Evolutionary conservation across 148 eudicot species (phyloP), one percentile per base, ranked within the genome.

Genomic region (Rhododendron molle): DNA sequence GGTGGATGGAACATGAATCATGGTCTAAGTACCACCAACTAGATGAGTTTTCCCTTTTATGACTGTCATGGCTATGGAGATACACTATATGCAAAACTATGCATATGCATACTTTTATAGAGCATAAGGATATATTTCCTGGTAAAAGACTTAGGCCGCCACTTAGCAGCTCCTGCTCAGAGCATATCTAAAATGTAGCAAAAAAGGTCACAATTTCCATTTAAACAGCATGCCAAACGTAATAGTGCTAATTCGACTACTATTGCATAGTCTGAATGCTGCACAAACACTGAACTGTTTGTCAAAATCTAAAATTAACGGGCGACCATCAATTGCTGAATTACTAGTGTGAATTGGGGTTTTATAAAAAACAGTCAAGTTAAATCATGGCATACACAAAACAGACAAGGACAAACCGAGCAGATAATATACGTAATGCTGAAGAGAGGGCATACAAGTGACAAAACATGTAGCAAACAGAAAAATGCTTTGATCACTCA

Each of bases 401-500:
- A 26, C 81, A 78, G 32, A 78, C 5, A 2, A 78, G n/a, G 65
- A 52, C 20, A 28, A 49, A 80, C 30, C 13, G 4, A 50, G 43
- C 21, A 9, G 40, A 80, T 16, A 15, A 54, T 81, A n/a, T 5
- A 14, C 9, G 32, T 23, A 47, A 11, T 62, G 50, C 28, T 18
- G 18, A n/a, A 60, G 67, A n/a, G 43, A 58, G 83, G 11, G 10
- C 10, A 23, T 60, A 6, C 26, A 60, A 81, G 74, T 58, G 49
- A 81, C 15, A 81, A 32, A 62, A 38, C 34, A n/a, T 38, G 36
- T 14, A 40, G 84, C 74, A 81, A 71, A 58, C 21, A 60, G 47
- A 34, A 20, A 32, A 16, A n/a, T n/a, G 83, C 46, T 54, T 40
- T 58, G 49, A 47, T 67, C 56, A 91, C 91, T 91, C 76, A 96